These are phyloP conservation scores for Xylaria sp. DNA, from an alignment of 2,329 filamentous ascomycete species.

Conservation along the genomic window DNA sequence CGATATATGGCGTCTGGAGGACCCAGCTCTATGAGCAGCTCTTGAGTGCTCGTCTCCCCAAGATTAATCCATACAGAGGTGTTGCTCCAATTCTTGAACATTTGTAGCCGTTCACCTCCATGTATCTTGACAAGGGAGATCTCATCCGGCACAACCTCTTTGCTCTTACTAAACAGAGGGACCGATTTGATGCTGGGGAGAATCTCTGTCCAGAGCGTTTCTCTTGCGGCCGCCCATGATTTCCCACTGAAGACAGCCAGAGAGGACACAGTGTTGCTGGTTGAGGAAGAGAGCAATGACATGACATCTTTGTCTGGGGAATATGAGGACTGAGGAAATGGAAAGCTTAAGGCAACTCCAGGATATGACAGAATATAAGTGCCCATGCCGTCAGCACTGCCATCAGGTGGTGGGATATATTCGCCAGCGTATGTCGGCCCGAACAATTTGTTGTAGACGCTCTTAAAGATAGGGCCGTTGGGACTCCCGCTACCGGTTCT, in stretches of 20 bases:
- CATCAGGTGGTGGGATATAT: conserved; percentile 75
- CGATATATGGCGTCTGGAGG: conserved; percentile 94
- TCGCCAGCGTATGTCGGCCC: conserved; percentile 95
- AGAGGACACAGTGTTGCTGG: conserved; percentile 79
- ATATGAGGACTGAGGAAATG: conserved; percentile 78
- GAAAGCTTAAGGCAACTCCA: conserved; percentile 92
- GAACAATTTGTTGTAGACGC: conserved; percentile 93
- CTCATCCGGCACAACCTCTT: conserved; percentile 87
- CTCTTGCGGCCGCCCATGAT: conserved; percentile 88
- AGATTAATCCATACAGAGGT: conserved; percentile 77
- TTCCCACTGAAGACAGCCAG: conserved; percentile 93
- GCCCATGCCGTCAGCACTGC: conserved; percentile 66
- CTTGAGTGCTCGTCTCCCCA: conserved; percentile 90
- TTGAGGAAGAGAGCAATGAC: conserved; percentile 81
- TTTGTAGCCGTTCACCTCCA: conserved; percentile 80
- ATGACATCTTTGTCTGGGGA: conserved; percentile 84
- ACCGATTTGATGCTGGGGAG: conserved; percentile 80
- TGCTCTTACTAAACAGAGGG: conserved; percentile 74
- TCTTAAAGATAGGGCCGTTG: conserved; percentile 80
- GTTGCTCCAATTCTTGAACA: conserved; percentile 77
- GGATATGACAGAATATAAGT: conserved; percentile 94
- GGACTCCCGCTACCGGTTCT: conserved; percentile 49
- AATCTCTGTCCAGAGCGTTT: conserved; percentile 78
- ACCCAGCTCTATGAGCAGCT: conserved; percentile 88
- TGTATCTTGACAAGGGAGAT: conserved; percentile 82